Evolutionary conservation across 2,329 filamentous ascomycete genomes (phyloP), one percentile per base, ranked within the genome.

Genomic region (Alternaria consortialis): DNA sequence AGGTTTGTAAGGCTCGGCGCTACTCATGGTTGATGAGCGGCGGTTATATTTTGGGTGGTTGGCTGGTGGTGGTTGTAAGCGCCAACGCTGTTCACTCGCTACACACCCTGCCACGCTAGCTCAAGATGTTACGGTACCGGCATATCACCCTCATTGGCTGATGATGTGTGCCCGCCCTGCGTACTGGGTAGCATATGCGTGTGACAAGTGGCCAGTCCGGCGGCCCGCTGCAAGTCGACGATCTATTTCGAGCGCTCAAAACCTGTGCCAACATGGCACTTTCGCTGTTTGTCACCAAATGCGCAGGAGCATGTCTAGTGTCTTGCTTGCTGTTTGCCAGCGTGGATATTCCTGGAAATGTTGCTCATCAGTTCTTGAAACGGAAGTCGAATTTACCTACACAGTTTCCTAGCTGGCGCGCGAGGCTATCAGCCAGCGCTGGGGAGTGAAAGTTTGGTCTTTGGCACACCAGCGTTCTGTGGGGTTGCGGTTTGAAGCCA

Each of bases 31-130:
- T 68, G 63, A 63, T 67, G 62, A 62, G 51, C 62, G 69, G 76
- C 76, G 76, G 75, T 72, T 77, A 77, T 71, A 65, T 72, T 69
- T 68, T 70, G 67, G 70, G 73, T 77, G 73, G 74, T 76, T 77
- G 75, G 74, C 59, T 65, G 65, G 61, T 50, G 60, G 32, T 58
- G 62, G 59, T 69, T 67, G 66, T 77, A 79, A 76, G 76, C 76
- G 76, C 76, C 74, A 72, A 70, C 61, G 63, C 64, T 69, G 61
- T 46, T 69, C 58, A 61, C 69, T 72, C 69, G 72, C 71, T 73
- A 69, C 67, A 70, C 59, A 43, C 58, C 64, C 62, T 68, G 68
- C 68, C 67, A 68, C 64, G 58, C 61, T 53, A 53, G 60, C 55
- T 47, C 25, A 57, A 63, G 61, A 65, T 67, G 62, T 63, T 63